Percentiles rank a stretch among this genome's conserved stretches.
Conservation (phyloP, 768 basidiomycete genomes). For the Lentinula boryana region DNA sequence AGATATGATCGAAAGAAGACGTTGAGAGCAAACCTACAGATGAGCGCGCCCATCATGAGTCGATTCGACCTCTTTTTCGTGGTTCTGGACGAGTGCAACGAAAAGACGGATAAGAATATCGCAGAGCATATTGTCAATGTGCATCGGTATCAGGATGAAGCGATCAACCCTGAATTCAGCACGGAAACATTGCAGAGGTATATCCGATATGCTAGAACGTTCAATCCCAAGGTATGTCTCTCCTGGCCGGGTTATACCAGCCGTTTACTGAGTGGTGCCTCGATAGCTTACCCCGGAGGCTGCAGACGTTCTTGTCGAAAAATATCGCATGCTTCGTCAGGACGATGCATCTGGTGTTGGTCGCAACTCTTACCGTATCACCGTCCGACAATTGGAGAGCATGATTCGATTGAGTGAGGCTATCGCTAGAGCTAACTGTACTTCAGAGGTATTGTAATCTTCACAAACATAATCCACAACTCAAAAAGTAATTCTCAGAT, state of each 20-base stretch:
- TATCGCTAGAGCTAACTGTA: constrained; percentile 95
- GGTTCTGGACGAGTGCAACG: constrained; percentile 94
- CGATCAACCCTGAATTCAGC: constrained; percentile 94
- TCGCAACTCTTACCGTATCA: constrained; percentile 92
- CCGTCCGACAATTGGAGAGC: constrained; percentile 95
- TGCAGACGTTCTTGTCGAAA: constrained; percentile 89
- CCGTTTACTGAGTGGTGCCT: constrained; percentile 7
- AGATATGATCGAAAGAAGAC: constrained; percentile 94
- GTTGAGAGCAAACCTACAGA: constrained; percentile 87
- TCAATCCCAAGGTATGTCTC: constrained; percentile 82
- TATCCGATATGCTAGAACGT: constrained; percentile 95
- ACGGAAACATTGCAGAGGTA: constrained; percentile 96
- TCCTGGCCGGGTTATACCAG: background rate
- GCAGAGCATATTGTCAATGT: constrained; percentile 98
- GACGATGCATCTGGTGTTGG: constrained; percentile 88
- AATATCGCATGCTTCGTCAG: constrained; percentile 86
- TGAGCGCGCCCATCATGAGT: constrained; percentile 99
- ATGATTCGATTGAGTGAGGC: constrained; percentile 98
- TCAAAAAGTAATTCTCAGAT: constrained; percentile 45
- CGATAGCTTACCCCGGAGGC: constrained; percentile 86
- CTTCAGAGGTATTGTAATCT: constrained; percentile 60
- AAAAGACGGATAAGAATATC: constrained; percentile 86
- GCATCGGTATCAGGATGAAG: constrained; percentile 91
- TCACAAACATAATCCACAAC: background rate
- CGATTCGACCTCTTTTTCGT: constrained; percentile 98